These are phyloP conservation scores for Lycium barbarum DNA, from an alignment of 257 asterid species.

Conservation along the genomic window DNA sequence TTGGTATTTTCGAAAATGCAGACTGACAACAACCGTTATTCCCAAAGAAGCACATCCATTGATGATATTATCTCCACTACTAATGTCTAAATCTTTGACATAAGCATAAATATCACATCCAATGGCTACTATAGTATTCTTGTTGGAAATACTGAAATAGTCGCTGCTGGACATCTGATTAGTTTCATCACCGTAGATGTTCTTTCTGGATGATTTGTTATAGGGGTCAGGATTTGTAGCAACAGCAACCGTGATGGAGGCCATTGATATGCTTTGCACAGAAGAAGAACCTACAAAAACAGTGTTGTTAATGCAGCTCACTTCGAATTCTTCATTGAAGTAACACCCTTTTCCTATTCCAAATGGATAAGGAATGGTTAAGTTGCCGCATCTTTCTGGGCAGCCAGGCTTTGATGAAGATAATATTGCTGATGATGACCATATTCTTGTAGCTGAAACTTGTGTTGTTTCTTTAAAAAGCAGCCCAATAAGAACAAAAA, in stretches of 20 bases:
- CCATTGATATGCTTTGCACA: constrained; percentile 30
- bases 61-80: neutral
- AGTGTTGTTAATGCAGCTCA: constrained; percentile 25
- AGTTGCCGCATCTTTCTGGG: constrained; percentile 26
- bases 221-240: neutral
- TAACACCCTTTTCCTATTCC: constrained; percentile 51
- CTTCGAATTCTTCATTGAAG: constrained; percentile 28
- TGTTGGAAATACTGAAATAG: constrained; percentile 25
- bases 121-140: constrained; percentile 38
- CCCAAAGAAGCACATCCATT: constrained; percentile 42
- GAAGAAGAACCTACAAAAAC: neutral
- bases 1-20: neutral
- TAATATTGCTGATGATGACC: neutral
- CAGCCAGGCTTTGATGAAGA: constrained; percentile 45
- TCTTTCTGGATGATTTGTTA: constrained; percentile 33
- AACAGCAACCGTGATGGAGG: neutral
- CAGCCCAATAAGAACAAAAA: neutral
- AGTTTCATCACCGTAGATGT: neutral
- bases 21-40: constrained; percentile 37
- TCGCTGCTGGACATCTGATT: rapidly evolving
- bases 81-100: constrained; percentile 23
- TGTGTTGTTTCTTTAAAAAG: neutral
- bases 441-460: constrained; percentile 6
- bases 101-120: constrained; percentile 45
- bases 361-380: constrained; percentile 63